These are phyloP conservation scores for Omphalotus guepiniiformis DNA, from an alignment of 768 basidiomycete species.

Conservation along the genomic window DNA sequence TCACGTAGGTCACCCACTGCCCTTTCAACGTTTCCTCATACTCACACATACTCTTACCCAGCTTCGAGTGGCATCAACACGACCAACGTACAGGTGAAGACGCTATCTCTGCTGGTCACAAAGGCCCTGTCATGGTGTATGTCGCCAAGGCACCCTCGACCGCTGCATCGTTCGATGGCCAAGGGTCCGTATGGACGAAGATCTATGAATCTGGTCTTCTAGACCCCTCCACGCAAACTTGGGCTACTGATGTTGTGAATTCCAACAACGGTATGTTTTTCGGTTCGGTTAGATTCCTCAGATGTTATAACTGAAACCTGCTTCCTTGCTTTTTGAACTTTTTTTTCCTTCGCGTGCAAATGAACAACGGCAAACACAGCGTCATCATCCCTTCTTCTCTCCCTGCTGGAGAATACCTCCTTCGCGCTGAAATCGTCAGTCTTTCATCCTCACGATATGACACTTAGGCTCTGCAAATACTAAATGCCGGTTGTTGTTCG, in stretches of 20 bases:
- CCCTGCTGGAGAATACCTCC: too few relatives aligned
- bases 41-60: too few relatives aligned
- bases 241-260: constrained; percentile 51
- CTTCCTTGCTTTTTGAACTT: too few relatives aligned
- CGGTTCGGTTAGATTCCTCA: too few relatives aligned
- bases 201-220: constrained; percentile 47
- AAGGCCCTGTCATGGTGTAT: constrained; percentile 47
- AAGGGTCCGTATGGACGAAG: constrained; percentile 51
- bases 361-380: too few relatives aligned
- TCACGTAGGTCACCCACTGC: constrained; percentile 26
- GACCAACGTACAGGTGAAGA: constrained; percentile 50
- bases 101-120: constrained; percentile 46
- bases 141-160: constrained; percentile 47
- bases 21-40: background rate
- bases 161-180: constrained; percentile 41
- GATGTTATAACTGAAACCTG: too few relatives aligned
- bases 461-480: too few relatives aligned
- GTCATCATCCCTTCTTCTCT: too few relatives aligned
- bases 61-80: constrained; percentile 56
- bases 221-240: constrained; percentile 31
- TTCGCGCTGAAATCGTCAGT: too few relatives aligned
- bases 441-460: too few relatives aligned
- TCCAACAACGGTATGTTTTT: constrained; percentile 31
- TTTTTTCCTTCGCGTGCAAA: too few relatives aligned
- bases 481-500: too few relatives aligned